Conservation (phyloP, 495 filamentous ascomycete species). For the Oidiodendron maius region DNA sequence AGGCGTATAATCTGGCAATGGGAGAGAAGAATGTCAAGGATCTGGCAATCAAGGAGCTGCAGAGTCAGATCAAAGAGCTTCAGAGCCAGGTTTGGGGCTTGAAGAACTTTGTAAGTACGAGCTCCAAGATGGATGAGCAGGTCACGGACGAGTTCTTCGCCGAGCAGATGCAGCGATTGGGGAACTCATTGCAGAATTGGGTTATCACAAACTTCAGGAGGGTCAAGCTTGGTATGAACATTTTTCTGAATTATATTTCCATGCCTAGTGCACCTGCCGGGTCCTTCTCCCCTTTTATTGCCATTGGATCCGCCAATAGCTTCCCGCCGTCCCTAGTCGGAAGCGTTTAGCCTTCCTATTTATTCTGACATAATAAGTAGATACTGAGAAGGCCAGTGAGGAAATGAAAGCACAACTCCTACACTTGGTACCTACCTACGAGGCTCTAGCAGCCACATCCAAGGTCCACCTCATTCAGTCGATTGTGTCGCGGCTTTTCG, state of each 20-base stretch:
- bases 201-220: constrained; percentile 47
- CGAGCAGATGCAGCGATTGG: constrained; percentile 38
- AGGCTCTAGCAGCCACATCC: constrained; percentile 35
- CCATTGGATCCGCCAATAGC: too few species aligned
- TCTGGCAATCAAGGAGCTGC: constrained; percentile 34
- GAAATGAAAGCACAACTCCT: constrained; percentile 31
- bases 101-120: constrained; percentile 50
- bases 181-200: constrained; percentile 54
- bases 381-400: constrained; percentile 30
- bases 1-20: constrained; percentile 32
- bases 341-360: too few species aligned
- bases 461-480: constrained; percentile 49
- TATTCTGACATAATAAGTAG: constrained; percentile 23
- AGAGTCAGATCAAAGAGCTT: background rate
- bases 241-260: too few species aligned
- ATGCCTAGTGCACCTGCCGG: too few species aligned
- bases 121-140: constrained; percentile 37
- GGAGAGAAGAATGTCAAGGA: constrained; percentile 33
- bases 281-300: constrained; percentile 3
- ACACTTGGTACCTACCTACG: constrained; percentile 43
- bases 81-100: constrained; percentile 43
- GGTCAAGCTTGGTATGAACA: constrained; percentile 39
- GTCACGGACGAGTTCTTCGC: constrained; percentile 49
- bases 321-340: too few species aligned
- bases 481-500: constrained; percentile 41